Evolutionary conservation across 768 basidiomycete species (phyloP).

Genomic region (Sporobolomyces roseus): DNA sequence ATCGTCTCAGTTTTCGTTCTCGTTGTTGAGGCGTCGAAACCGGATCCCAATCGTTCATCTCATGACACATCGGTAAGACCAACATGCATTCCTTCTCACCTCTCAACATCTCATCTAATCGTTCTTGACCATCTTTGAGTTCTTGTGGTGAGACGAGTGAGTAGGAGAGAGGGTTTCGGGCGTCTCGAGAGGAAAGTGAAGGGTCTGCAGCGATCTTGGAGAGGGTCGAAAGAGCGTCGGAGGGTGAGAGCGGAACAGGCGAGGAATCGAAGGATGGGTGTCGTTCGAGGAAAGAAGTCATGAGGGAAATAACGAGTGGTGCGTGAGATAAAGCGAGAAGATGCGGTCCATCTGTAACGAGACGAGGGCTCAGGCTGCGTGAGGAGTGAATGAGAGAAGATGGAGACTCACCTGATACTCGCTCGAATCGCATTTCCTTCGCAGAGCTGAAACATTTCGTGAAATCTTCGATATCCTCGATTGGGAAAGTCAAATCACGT

Average conservation of each 20-base stretch:
- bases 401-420: neutral
- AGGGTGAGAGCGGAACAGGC: neutral
- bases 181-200: neutral
- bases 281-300: slow-evolving; percentile 16
- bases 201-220: neutral
- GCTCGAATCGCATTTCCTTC: slow-evolving; percentile 16
- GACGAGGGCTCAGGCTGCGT: neutral
- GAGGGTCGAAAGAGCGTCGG: neutral
- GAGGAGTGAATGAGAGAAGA: neutral
- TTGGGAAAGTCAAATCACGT: slow-evolving; percentile 13
- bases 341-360: slow-evolving; percentile 20
- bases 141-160: slow-evolving; percentile 2
- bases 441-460: slow-evolving; percentile 1
- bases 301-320: slow-evolving; percentile 7
- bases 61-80: slow-evolving; percentile 25
- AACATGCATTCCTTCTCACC: slow-evolving; percentile 1
- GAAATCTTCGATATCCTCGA: slow-evolving; percentile 9
- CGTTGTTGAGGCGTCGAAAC: neutral
- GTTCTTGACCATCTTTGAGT: neutral
- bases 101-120: neutral
- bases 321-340: slow-evolving; percentile 18
- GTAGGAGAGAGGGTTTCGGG: slow-evolving; percentile 14
- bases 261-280: neutral
- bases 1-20: slow-evolving; percentile 14
- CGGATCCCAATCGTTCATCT: slow-evolving; percentile 28